Percentiles rank a stretch among this genome's conserved stretches.
Conservation (phyloP, 1,284 basidiomycete species). For the Rhizoctonia solani region DNA sequence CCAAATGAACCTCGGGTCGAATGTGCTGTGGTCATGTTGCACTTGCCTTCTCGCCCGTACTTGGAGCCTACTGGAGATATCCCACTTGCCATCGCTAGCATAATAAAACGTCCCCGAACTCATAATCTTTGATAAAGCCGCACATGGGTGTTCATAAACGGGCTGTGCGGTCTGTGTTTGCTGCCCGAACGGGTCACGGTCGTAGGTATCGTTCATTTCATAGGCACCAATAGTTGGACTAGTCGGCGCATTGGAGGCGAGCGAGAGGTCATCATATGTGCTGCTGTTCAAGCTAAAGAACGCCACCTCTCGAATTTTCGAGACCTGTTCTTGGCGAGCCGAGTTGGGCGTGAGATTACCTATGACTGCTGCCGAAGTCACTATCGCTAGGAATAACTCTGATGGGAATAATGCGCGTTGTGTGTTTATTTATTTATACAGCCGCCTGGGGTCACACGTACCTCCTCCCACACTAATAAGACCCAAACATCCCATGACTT, state of each 20-base stretch:
- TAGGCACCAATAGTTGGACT: conserved; percentile 48
- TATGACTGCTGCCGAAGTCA: conserved; percentile 74
- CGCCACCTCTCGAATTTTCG: conserved; percentile 74
- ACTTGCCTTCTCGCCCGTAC: conserved; percentile 63
- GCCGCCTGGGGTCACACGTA: conserved; percentile 39
- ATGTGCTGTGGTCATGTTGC: conserved; percentile 59
- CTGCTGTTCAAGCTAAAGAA: conserved; percentile 75
- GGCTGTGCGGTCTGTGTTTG: conserved; percentile 48
- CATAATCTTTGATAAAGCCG: conserved; percentile 88
- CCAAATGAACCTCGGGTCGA: conserved; percentile 86
- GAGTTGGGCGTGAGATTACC: conserved; percentile 74
- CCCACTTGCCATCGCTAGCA: conserved; percentile 79
- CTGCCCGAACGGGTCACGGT: conserved; percentile 14
- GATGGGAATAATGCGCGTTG: conserved; percentile 22
- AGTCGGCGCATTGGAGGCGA: conserved; percentile 54
- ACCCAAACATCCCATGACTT: conserved; percentile 82
- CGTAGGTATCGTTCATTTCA: conserved; percentile 28
- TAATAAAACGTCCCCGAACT: conserved; percentile 95
- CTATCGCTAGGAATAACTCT: conserved; percentile 81
- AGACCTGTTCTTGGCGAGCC: conserved; percentile 61
- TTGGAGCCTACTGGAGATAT: conserved; percentile 81
- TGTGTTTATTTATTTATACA: background rate
- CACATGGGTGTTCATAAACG: conserved; percentile 86
- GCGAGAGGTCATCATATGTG: conserved; percentile 68
- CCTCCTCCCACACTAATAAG: conserved; percentile 51